phyloP scores from a whole-genome alignment of 169 alveolate genomes.

The Eimeria necatrix region DNA sequence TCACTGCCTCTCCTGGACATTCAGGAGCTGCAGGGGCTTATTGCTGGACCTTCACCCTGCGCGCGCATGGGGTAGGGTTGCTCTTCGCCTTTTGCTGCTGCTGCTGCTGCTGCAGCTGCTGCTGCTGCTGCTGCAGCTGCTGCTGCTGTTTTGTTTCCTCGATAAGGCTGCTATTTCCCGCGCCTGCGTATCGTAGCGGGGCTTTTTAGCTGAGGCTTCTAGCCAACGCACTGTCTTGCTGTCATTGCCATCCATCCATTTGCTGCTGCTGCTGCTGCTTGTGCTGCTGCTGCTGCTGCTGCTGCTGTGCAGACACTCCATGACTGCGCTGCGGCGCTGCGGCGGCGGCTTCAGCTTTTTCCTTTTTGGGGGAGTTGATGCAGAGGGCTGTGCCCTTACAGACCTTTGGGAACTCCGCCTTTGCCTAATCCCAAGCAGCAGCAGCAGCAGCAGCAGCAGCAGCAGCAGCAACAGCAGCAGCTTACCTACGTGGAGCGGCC shows the following conservation, averaged over 20 bases:
- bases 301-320: slow-evolving; percentile 32
- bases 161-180: too few species aligned
- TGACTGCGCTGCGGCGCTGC: slow-evolving; percentile 41
- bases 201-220: neutral
- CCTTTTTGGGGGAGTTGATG: slow-evolving; percentile 14
- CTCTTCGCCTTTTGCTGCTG: neutral
- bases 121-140: neutral
- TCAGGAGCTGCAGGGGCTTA: neutral
- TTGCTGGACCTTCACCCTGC: slow-evolving; percentile 17
- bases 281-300: neutral
- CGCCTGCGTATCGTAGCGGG: neutral
- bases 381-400: neutral
- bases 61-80: slow-evolving; percentile 32
- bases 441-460: slow-evolving; percentile 39
- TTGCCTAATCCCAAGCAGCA: neutral
- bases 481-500: neutral
- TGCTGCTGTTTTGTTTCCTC: neutral
- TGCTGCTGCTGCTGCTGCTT: neutral
- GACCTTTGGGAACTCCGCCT: slow-evolving; percentile 45
- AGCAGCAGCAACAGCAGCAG: neutral
- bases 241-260: neutral
- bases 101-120: neutral
- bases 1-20: slow-evolving; percentile 12
- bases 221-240: neutral
- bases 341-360: slow-evolving; percentile 1